Conservation (phyloP, 2,329 filamentous ascomycete species). For the Aspergillus quadrilineatus region DNA sequence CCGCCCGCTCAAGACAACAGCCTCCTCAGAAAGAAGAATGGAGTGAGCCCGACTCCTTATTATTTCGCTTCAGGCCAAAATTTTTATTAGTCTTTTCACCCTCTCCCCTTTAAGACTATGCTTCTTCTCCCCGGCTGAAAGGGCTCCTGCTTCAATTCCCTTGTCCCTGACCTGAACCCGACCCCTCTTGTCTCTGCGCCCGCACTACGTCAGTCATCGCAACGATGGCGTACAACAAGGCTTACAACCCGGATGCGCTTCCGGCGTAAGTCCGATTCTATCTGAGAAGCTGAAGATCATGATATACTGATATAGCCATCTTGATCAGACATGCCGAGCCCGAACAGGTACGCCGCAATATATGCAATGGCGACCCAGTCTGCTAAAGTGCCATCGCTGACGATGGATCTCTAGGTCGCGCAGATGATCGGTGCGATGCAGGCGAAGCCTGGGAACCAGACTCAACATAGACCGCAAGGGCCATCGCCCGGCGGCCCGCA, state of each 20-base stretch:
- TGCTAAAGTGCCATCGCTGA: not conserved
- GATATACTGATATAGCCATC: conserved; percentile 16
- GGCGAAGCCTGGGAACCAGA: conserved; percentile 28
- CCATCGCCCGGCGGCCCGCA: conserved; percentile 22
- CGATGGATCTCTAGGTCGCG: conserved; percentile 39
- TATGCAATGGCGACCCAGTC: not conserved
- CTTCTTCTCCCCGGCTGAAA: conserved; percentile 1
- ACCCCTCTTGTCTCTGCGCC: conserved; percentile 8
- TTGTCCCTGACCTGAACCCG: conserved; percentile 3
- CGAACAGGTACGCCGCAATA: conserved; percentile 56
- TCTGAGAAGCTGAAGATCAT: not conserved
- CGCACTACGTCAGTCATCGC: conserved; percentile 29
- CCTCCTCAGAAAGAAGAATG: conserved; percentile 12
- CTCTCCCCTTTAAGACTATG: conserved; percentile 4
- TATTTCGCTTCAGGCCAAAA: conserved; percentile 4
- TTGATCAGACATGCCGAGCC: conserved; percentile 68
- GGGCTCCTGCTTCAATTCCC: conserved; percentile 3
- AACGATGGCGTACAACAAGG: conserved; percentile 87
- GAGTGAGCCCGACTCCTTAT: conserved; percentile 15
- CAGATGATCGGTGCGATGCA: conserved; percentile 45
- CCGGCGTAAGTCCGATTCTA: conserved; percentile 67
- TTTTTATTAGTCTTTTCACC: conserved; percentile 1
- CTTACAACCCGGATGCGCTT: conserved; percentile 91
- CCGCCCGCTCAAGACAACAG: conserved; percentile 13
- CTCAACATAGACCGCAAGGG: conserved; percentile 30